Conservation (phyloP, 768 basidiomycete species). For the Crassisporium funariophilum region DNA sequence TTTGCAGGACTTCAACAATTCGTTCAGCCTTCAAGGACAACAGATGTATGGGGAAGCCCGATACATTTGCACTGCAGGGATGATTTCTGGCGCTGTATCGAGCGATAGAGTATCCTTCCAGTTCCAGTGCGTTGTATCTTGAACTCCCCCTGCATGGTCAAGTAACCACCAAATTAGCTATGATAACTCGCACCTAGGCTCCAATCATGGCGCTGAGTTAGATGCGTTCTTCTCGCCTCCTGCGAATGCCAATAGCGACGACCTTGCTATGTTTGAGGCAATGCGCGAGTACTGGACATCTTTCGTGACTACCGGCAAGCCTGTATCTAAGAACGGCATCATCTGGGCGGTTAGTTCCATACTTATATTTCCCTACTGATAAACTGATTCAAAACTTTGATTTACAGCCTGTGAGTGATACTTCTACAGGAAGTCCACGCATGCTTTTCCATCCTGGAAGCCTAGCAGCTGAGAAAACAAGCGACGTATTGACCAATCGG, state of each 20-base stretch:
- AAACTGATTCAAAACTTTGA: not conserved
- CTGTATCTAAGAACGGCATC: constrained; percentile 21
- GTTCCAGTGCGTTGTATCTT: constrained; percentile 39
- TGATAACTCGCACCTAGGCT: constrained; percentile 42
- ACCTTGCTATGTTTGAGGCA: constrained; percentile 33
- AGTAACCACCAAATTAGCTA: no score
- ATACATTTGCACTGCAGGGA: constrained; percentile 43
- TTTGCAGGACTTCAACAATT: constrained; percentile 31
- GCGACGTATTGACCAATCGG: constrained; percentile 5
- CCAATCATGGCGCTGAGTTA: constrained; percentile 39
- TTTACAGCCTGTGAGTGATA: constrained; percentile 12
- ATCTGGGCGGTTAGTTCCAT: constrained; percentile 32
- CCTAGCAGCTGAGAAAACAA: constrained; percentile 9
- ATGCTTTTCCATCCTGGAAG: constrained; percentile 17
- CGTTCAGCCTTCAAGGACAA: constrained; percentile 41
- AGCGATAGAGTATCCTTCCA: constrained; percentile 26
- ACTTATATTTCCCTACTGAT: not conserved
- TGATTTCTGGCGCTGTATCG: constrained; percentile 33
- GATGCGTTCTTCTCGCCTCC: constrained; percentile 37
- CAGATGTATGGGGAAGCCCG: constrained; percentile 49
- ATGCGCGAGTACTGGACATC: constrained; percentile 45
- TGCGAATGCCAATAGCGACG: constrained; percentile 24
- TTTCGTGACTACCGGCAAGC: constrained; percentile 37
- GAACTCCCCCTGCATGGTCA: no score
- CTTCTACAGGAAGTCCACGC: constrained; percentile 4